phyloP scores from a whole-genome alignment of 2,329 filamentous ascomycete species.

The Thermomyces lanuginosus region DNA sequence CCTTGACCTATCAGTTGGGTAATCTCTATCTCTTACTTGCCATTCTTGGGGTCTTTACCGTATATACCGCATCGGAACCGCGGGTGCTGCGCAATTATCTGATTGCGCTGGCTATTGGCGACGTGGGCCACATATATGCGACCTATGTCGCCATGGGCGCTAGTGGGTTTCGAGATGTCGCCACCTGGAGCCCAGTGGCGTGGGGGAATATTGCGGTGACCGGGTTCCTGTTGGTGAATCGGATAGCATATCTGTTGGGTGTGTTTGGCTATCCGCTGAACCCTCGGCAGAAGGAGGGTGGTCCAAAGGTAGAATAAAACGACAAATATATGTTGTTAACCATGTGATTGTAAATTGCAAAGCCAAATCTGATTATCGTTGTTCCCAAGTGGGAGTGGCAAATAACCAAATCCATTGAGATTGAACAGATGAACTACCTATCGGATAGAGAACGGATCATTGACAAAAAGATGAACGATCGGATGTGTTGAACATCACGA shows the following conservation, averaged over 20 bases:
- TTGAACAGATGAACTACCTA: too few species aligned
- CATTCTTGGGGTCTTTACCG: slow-evolving; percentile 46
- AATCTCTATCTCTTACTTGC: slow-evolving; percentile 53
- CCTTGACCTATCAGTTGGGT: slow-evolving; percentile 51
- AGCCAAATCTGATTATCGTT: too few species aligned
- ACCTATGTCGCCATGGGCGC: slow-evolving; percentile 44
- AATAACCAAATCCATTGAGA: too few species aligned
- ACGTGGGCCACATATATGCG: slow-evolving; percentile 50
- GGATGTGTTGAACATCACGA: too few species aligned
- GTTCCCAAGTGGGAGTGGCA: too few species aligned
- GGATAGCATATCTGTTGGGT: slow-evolving; percentile 43
- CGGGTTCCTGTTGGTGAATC: slow-evolving; percentile 40
- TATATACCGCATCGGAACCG: slow-evolving; percentile 48
- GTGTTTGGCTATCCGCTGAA: slow-evolving; percentile 38
- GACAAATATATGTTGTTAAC: too few species aligned
- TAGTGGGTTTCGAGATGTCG: slow-evolving; percentile 37
- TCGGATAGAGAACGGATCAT: too few species aligned
- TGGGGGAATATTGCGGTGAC: slow-evolving; percentile 58
- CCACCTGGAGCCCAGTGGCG: slow-evolving; percentile 51
- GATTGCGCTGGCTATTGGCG: slow-evolving; percentile 45
- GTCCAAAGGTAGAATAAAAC: too few species aligned
- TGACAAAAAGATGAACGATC: too few species aligned
- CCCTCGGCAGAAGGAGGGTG: slow-evolving; percentile 9
- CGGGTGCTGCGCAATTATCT: slow-evolving; percentile 53
- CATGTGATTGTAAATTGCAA: too few species aligned